Evolutionary conservation across 257 asterid species (phyloP), one percentile per base, ranked within the genome.

Genomic region (Eustoma russellianum): DNA sequence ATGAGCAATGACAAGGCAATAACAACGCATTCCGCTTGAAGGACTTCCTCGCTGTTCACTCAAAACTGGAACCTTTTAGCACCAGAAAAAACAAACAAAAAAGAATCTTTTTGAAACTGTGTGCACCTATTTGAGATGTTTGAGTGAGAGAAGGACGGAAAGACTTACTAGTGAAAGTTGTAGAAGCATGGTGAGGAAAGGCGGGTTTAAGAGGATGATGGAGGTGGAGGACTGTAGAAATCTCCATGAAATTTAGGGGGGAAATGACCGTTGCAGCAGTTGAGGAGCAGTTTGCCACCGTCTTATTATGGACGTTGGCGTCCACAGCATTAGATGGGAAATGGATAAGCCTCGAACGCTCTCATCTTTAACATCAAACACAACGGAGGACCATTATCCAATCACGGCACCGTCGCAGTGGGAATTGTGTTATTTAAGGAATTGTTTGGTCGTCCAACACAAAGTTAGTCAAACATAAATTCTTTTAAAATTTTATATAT

Each of bases 191-290:
- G 66, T 14, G 56, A 60, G 52, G 53, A 59, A 71, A 61, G 47
- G 71, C 53, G 67, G 83, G 71, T 43, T 75, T 81, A 69, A 83
- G 86, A 30, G 90, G 88, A 43, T 76, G 86, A 35, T 69, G 65
- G 46, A 71, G 64, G 62, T 77, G 75, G 59, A 74, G 81, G 59
- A 74, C 64, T 68, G 70, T 66, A 38, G 43, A 38, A 38, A 38
- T 38, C 28, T 76, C 89, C 89, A 83, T 80, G 41, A 33, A 17
- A 7, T 44, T 17, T 35, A 33, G 50, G 55, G 46, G 68, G 74
- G 50, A 69, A 62, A 72, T 73, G 62, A 71, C 34, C 46, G 19
- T 41, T 16, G 28, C 55, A 43, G 41, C 17, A 45, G 35, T 10
- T 13, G 33, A n/a, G 43, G 30, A 24, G 30, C 30, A 24, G 30